A percentile compares a stretch with the other conserved stretches of the same genome.
phyloP scores from a whole-genome alignment of 2,329 filamentous ascomycete genomes.

The Clonostachys byssicola region DNA sequence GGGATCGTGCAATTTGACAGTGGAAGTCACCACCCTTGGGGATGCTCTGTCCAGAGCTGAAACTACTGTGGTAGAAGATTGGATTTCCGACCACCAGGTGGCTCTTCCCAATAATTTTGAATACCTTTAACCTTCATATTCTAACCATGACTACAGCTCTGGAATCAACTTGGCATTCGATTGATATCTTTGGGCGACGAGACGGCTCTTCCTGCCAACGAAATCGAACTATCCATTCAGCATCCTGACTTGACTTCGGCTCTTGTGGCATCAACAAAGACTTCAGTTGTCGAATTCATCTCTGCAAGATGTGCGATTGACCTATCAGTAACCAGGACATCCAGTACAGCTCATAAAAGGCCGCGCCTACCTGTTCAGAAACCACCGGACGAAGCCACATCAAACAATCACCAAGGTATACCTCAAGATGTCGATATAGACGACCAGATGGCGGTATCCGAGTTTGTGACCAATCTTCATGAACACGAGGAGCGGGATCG shows the following conservation, averaged over 20 bases:
- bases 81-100: constrained; percentile 19
- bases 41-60: constrained; percentile 6
- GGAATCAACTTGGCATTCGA: constrained; percentile 20
- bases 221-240: constrained; percentile 25
- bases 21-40: constrained; percentile 14
- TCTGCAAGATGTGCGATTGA: constrained; percentile 16
- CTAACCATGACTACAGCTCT: constrained; percentile 14
- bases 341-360: too few relatives aligned
- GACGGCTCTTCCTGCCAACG: constrained; percentile 5
- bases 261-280: constrained; percentile 16
- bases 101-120: neutral
- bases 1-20: constrained; percentile 18
- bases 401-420: too few relatives aligned
- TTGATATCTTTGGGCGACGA: constrained; percentile 7
- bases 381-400: too few relatives aligned
- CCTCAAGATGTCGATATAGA: too few relatives aligned
- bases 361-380: too few relatives aligned
- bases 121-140: too few relatives aligned
- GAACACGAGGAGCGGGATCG: too few relatives aligned
- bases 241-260: constrained; percentile 25
- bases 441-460: too few relatives aligned
- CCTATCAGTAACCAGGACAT: constrained; percentile 4
- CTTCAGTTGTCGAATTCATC: constrained; percentile 16
- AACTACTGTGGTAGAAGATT: constrained; percentile 3
- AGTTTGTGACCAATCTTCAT: too few relatives aligned